Percentiles rank a stretch among this genome's conserved stretches.
phyloP scores from a whole-genome alignment of 2,329 filamentous ascomycete genomes.

The Polychaeton citri region DNA sequence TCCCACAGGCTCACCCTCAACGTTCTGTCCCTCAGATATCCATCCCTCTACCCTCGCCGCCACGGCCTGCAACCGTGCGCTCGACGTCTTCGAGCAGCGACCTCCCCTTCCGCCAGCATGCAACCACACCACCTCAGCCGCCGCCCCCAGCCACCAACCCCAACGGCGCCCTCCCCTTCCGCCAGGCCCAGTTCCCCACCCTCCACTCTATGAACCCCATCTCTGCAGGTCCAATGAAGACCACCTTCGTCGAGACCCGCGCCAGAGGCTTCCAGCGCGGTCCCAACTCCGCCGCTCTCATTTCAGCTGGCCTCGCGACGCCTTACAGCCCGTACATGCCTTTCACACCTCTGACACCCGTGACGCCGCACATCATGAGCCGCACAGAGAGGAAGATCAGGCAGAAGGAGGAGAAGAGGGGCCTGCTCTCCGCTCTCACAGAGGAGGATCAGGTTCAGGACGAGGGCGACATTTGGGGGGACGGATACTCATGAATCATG shows the following conservation, averaged over 20 bases:
- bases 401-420: conserved; percentile 47
- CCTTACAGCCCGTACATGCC: conserved; percentile 73
- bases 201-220: conserved; percentile 23
- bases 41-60: no score
- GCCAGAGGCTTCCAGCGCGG: conserved; percentile 6
- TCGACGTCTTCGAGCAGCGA: conserved; percentile 3
- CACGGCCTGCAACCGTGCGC: no score
- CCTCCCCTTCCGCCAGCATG: conserved; percentile 1
- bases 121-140: neutral
- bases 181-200: conserved; percentile 4
- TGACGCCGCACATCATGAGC: conserved; percentile 63
- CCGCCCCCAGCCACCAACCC: neutral
- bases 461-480: conserved; percentile 49
- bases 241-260: conserved; percentile 29
- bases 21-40: no score
- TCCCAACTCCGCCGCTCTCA: conserved; percentile 13
- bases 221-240: conserved; percentile 23
- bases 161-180: conserved; percentile 4
- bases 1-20: conserved; percentile 13
- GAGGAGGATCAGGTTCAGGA: conserved; percentile 49
- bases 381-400: conserved; percentile 57
- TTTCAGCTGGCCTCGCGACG: conserved; percentile 47
- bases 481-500: conserved; percentile 14
- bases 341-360: conserved; percentile 59
- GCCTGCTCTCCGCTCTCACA: conserved; percentile 39